Base-by-base conservation (phyloP, 106 monocot genomes). In the Platanthera zijinensis region DNA sequence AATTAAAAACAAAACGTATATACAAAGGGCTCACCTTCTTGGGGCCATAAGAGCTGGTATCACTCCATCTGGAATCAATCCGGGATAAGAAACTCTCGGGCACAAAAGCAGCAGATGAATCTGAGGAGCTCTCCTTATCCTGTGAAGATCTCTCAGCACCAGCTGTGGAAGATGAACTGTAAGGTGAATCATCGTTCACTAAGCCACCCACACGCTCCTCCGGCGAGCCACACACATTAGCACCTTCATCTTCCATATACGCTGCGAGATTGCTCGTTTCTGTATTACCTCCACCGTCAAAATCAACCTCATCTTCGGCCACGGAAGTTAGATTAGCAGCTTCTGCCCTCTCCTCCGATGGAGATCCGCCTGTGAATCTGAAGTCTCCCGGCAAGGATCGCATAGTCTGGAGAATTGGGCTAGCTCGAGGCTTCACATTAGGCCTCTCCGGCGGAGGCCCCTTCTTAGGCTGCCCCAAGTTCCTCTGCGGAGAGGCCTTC, bases 161-260 rank as follows among this genome's bases (percentile, higher is more conserved):
- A 4, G 79, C 74, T 48, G 75, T 64, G 3, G 78, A 57, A 57
- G 72, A 78, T 10, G 74, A 83, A 77, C 79, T 81, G 57, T 95
- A 95, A 0, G 94, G 94, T 50, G 94, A 95, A 13, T 95, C 91
- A 13, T 74, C 84, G 28, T 84, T 82, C 70, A 19, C 74, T 49
- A 63, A 8, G 5, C 68, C 32, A 12, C 47, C 79, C 10, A 13
- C 72, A 45, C 50, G 72, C 48, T 82, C 84, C 63, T 77, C 85
- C 47, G 50, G 68, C 50, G 48, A 39, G 13, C 18, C 52, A 50
- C 70, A 56, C 14, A 25, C 8, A 25, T 59, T 22, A 48, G 48
- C 77, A 25, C 30, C 52, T 15, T 67, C 25, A 50, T 67, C 66
- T 52, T 67, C 67, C 50, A 50, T 50, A 50, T 14, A 18, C 30